Base-by-base conservation (phyloP, 495 filamentous ascomycete species). In the Aspergillus funiculosus region DNA sequence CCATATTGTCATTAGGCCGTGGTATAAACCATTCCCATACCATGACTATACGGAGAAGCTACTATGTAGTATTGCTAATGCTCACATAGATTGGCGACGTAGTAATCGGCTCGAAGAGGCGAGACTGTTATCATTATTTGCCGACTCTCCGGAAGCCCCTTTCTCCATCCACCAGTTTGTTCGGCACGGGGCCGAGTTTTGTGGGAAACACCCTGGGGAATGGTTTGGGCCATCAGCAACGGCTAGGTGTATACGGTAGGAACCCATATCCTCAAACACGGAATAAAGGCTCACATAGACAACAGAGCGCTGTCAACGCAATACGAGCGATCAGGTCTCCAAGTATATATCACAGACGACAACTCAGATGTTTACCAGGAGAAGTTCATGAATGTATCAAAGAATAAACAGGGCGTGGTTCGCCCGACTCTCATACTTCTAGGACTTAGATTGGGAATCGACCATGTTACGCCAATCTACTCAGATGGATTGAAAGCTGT, bases 201-300 rank as follows among this genome's bases (percentile, higher is more conserved):
- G 92, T 59, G 89, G 88, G 5, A 97, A 95, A 60, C 84, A 90
- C 61, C 91, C 94, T 0, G 94, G 94, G 18, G 87, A 96, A 65
- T 99, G 94, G 94, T 99, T 99, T 72, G 94, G 94, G 7, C 94
- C 94, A n/a, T 95, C 88, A 11, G 92, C 94, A 5, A 94, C 94
- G 2, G 88, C 94, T n/a, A 79, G 82, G 46, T 96, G 94, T 62
- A 95, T 99, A 42, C 82, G 94, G 89, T 95, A 66, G 57, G 87
- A 71, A 9, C 6, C 13, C 26, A 18, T 11, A 20, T 20, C 4
- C 9, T 14, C 6, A 20, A 25, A 9, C 9, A 13, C 15, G 9
- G 15, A n/a, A 7, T 19, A 5, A 10, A 40, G 24, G 52, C 63
- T 72, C 34, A 72, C 48, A 17, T 26, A 25, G 18, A 15, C 37